Evolutionary conservation across 257 asterid genomes (phyloP).

Genomic region (Salvia miltiorrhiza): DNA sequence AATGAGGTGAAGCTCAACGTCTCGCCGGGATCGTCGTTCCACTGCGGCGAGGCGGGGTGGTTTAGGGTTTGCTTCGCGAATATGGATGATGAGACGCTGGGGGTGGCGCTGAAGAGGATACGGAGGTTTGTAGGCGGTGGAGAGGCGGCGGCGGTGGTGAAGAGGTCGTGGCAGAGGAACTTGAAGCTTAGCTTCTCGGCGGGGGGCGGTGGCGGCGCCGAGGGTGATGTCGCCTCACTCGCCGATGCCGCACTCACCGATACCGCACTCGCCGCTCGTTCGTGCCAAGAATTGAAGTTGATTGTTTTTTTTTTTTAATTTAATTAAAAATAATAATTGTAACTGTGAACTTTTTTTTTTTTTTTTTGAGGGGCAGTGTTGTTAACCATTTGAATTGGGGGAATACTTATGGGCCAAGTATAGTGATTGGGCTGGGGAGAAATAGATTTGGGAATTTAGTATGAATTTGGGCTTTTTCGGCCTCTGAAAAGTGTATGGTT

Average conservation of each 20-base stretch:
- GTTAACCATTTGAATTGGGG: too few species aligned
- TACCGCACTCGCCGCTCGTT: slow-evolving; percentile 44
- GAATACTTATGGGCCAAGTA: too few species aligned
- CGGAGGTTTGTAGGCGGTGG: slow-evolving; percentile 32
- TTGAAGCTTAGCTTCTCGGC: slow-evolving; percentile 37
- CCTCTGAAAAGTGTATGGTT: too few species aligned
- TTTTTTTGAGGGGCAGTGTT: too few species aligned
- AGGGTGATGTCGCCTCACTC: slow-evolving; percentile 44
- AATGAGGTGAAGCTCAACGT: slow-evolving; percentile 64
- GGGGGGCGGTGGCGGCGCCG: slow-evolving; percentile 30
- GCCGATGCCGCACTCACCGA: slow-evolving; percentile 48
- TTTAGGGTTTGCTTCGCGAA: slow-evolving; percentile 85
- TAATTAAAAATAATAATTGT: too few species aligned
- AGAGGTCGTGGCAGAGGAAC: slow-evolving; percentile 37
- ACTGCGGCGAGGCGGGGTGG: slow-evolving; percentile 83
- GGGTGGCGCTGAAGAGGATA: slow-evolving; percentile 52
- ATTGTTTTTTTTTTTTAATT: too few species aligned
- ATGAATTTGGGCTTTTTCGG: too few species aligned
- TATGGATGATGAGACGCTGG: slow-evolving; percentile 57
- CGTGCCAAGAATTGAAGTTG: slow-evolving; percentile 30
- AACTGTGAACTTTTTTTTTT: too few species aligned
- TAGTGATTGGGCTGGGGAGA: too few species aligned
- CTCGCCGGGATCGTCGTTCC: slow-evolving; percentile 73
- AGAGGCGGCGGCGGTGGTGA: background rate
- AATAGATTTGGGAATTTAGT: too few species aligned